Conservation (phyloP, 768 basidiomycete species). For the Crepidotus variabilis region DNA sequence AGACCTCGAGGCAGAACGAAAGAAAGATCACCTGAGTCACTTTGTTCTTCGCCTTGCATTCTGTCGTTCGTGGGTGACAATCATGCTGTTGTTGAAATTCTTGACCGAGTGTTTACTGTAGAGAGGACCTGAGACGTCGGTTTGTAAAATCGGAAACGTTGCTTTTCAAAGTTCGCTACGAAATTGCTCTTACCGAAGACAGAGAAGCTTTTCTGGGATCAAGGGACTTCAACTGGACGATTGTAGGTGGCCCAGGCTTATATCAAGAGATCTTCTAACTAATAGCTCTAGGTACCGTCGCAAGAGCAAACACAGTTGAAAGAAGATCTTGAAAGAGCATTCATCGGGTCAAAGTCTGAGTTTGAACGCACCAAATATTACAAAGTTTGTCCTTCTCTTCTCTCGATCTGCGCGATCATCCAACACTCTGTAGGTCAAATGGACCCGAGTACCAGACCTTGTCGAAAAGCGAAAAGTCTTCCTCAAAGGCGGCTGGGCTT, state of each 20-base stretch:
- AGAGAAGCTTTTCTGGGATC: conserved; percentile 61
- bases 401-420: neutral
- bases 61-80: conserved; percentile 81
- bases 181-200: conserved; percentile 55
- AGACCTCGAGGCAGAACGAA: conserved; percentile 60
- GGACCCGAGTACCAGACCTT: conserved; percentile 93
- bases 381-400: conserved; percentile 45
- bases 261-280: neutral
- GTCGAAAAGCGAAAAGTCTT: conserved; percentile 80
- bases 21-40: conserved; percentile 86
- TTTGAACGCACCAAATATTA: conserved; percentile 55
- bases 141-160: conserved; percentile 89
- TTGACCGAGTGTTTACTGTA: conserved; percentile 24
- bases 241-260: conserved; percentile 36
- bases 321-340: conserved; percentile 46
- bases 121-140: conserved; percentile 84
- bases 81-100: neutral
- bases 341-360: conserved; percentile 34
- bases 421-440: conserved; percentile 65
- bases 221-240: conserved; percentile 58
- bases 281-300: conserved; percentile 43
- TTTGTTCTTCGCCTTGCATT: conserved; percentile 94
- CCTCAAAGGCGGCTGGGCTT: conserved; percentile 81
- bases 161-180: conserved; percentile 81
- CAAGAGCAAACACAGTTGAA: conserved; percentile 50